Evolutionary conservation across 108 stramenopile species (phyloP), one percentile per base, ranked within the genome.

Genomic region (Mediolabrus comicus): DNA sequence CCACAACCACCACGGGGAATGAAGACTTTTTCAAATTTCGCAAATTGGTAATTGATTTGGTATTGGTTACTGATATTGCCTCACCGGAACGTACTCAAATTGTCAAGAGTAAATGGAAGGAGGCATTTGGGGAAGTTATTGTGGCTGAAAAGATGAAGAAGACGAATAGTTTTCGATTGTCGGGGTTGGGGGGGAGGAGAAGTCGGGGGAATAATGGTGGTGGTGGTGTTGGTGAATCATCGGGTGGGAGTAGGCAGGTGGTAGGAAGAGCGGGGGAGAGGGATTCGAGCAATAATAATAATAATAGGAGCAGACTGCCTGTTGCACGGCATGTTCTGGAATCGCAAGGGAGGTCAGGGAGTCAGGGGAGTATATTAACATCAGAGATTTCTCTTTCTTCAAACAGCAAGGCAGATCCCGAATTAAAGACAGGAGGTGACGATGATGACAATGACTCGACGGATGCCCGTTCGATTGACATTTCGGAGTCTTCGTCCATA

Each of bases 41-140:
- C 8, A 74, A 74, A 63, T 38, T 41, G 63, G 57, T 74, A 27
- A 60, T 73, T 24, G 69, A 49, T 27, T 17, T 22, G 12, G 41
- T 79, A 26, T 34, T 79, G 7, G 67, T 67, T 14, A 79, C 78
- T 39, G 78, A 79, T 69, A 79, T 79, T 58, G 67, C 73, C 6
- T 52, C 34, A 14, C 73, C 72, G 3, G 60, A 70, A 24, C 67
- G 53, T 31, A 59, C 68, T 2, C 53, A 74, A 52, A 62, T 61
- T 35, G 59, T 33, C 8, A 33, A 62, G 46, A 41, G 68, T 29
- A 54, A 72, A 17, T 77, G 43, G 39, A 43, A 77, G 24, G 65
- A 43, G 27, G 92, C 92, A n/a, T 94, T 94, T 85, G 87, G 88
- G 9, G 88, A 89, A 62, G 78, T 85, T 2, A 35, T 60, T 27